These are phyloP conservation scores for Moniliophthora roreri DNA, from an alignment of 1,284 basidiomycete genomes.

Conservation along the genomic window DNA sequence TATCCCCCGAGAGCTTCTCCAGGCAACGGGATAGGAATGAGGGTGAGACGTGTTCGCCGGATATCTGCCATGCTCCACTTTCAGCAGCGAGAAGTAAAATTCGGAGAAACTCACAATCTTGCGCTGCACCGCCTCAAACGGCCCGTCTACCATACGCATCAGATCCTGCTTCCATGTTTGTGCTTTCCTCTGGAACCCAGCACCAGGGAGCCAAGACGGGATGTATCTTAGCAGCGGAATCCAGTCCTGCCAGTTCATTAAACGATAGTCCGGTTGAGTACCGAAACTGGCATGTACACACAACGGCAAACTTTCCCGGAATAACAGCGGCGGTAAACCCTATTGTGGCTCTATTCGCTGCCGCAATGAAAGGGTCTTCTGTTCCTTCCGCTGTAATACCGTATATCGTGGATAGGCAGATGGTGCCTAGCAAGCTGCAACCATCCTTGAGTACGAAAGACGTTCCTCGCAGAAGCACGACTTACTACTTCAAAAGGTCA, in stretches of 20 bases:
- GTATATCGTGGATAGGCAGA: too few relatives aligned
- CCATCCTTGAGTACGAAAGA: too few relatives aligned
- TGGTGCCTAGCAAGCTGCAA: too few relatives aligned
- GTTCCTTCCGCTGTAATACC: not conserved
- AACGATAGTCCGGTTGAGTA: too few relatives aligned
- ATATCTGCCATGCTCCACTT: not conserved
- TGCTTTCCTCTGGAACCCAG: slow-evolving; percentile 31
- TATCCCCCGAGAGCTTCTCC: not conserved
- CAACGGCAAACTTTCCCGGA: slow-evolving; percentile 3
- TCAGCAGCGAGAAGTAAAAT: too few relatives aligned
- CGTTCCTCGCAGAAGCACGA: too few relatives aligned
- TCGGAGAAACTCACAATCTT: slow-evolving; percentile 28
- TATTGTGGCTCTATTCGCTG: not conserved
- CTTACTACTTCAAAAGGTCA: too few relatives aligned
- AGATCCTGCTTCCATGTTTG: slow-evolving; percentile 32
- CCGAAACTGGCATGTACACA: not conserved
- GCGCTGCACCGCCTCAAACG: slow-evolving; percentile 28
- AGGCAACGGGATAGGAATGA: not conserved
- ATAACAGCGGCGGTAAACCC: not conserved
- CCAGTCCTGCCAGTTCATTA: slow-evolving; percentile 21
- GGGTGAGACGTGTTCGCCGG: not conserved
- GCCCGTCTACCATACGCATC: slow-evolving; percentile 34
- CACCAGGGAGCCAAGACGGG: slow-evolving; percentile 37
- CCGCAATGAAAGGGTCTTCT: not conserved
- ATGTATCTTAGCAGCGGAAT: slow-evolving; percentile 34